Base-by-base conservation (phyloP, 805 yeast genomes). In the Kazachstania taianensis region DNA sequence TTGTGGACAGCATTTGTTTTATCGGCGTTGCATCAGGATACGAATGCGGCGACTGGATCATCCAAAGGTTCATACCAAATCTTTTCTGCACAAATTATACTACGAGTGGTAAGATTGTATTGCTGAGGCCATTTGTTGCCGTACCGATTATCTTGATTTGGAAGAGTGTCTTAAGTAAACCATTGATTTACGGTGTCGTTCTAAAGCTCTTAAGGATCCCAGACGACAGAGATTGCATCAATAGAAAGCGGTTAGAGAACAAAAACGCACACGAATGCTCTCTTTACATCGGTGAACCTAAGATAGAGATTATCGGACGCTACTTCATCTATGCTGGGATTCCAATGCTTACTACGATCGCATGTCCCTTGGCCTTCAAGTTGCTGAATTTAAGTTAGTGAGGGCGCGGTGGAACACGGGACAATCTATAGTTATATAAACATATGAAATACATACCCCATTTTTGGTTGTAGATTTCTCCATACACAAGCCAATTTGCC, bases 1-100 rank as follows among this genome's bases (percentile, higher is more conserved):
- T 80, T 52, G 96, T 86, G 50, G 98, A 92, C 55, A 76, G 87
- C 14, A 95, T 89, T 16, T 94, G 97, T 4, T 92, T 92, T 49
- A 64, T 87, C 36, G 95, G 95, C 5, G 96, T 87, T 30, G 67
- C 85, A 7, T 62, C 78, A 26, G 98, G 98, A 0, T 49, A 81
- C 7, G 94, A 81, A 43, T 44, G 79, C 24, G 69, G 78, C 15
- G 74, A 71, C 48, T 76, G 81, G 76, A 41, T 59, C 8, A 55
- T 55, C 23, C 53, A 69, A 5, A 49, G 52, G n/a, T 35, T 40
- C 13, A 24, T 30, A 6, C 22, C 33, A 17, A 24, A 25, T n/a
- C 30, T 36, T 8, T 22, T 27, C 18, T 35, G 41, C 26, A 38
- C 40, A 12, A 40, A 28, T 9, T 32, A 28, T 33, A 33, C 44